phyloP scores from a whole-genome alignment of 2,329 filamentous ascomycete genomes.

The Aplosporella prunicola region DNA sequence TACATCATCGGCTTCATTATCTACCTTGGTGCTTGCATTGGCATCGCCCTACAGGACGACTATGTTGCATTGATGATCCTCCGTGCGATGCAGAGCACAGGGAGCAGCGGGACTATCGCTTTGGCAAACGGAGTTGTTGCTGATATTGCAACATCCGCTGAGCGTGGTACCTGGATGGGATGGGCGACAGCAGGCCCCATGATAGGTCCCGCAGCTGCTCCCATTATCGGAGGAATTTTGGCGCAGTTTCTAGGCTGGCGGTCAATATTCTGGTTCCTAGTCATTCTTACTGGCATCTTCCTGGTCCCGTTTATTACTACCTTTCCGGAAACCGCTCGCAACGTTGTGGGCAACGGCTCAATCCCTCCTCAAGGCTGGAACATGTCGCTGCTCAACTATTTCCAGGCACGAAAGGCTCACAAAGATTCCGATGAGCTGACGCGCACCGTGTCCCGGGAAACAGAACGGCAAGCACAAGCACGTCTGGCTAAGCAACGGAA shows the following conservation, averaged over 20 bases:
- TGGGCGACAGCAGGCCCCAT: slow-evolving; percentile 19
- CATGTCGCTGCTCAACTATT: slow-evolving; percentile 19
- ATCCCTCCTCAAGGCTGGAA: slow-evolving; percentile 21
- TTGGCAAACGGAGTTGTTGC: slow-evolving; percentile 32
- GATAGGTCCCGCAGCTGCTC: slow-evolving; percentile 22
- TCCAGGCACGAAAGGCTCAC: slow-evolving; percentile 18
- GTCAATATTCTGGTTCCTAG: slow-evolving; percentile 33
- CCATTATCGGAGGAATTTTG: slow-evolving; percentile 27
- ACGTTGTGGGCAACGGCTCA: slow-evolving; percentile 22
- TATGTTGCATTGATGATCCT: slow-evolving; percentile 27
- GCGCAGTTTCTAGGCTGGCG: slow-evolving; percentile 29
- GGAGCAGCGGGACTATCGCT: slow-evolving; percentile 32
- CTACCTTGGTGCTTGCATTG: slow-evolving; percentile 25
- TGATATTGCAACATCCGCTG: slow-evolving; percentile 32
- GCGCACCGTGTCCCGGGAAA: slow-evolving; percentile 17
- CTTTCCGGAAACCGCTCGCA: slow-evolving; percentile 31
- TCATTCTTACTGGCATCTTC: slow-evolving; percentile 30
- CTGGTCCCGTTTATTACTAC: slow-evolving; percentile 27
- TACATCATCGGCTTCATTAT: slow-evolving; percentile 35
- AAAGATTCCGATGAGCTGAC: slow-evolving; percentile 11
- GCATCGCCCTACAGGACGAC: slow-evolving; percentile 23
- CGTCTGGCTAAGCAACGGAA: slow-evolving; percentile 22
- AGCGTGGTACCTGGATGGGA: slow-evolving; percentile 36
- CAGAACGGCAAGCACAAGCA: slow-evolving; percentile 16
- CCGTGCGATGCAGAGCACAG: slow-evolving; percentile 29